These are phyloP conservation scores for Fusarium fracticaudum DNA, from an alignment of 2,329 filamentous ascomycete genomes.

Conservation along the genomic window DNA sequence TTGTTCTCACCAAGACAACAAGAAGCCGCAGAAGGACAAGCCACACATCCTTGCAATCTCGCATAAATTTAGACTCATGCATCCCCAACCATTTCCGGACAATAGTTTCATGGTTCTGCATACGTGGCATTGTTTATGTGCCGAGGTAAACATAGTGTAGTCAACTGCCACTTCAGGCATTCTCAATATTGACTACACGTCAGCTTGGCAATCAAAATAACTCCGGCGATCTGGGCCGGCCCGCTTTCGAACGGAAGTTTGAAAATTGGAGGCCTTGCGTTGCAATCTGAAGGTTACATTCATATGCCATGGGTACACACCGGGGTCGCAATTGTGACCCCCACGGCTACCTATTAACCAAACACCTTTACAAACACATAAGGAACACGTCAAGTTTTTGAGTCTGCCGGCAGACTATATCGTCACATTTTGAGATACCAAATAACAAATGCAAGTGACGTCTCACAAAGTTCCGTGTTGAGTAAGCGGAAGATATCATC, in stretches of 20 bases:
- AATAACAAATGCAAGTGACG: accelerated
- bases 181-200: background rate
- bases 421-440: accelerated
- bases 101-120: accelerated
- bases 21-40: accelerated
- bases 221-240: background rate
- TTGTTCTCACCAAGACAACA: background rate
- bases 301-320: background rate
- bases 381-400: accelerated
- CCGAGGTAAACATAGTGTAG: background rate
- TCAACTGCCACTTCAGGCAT: background rate
- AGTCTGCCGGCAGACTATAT: background rate
- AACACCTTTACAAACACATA: too few relatives aligned
- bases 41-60: accelerated
- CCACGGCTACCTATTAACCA: accelerated
- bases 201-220: background rate
- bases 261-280: background rate
- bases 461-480: too few relatives aligned
- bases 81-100: background rate
- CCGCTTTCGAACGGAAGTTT: background rate
- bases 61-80: accelerated
- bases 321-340: background rate
- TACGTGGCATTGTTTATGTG: background rate
- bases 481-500: too few relatives aligned
- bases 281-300: background rate